phyloP scores from a whole-genome alignment of 306 rosid genomes.

The Medicago arabica region DNA sequence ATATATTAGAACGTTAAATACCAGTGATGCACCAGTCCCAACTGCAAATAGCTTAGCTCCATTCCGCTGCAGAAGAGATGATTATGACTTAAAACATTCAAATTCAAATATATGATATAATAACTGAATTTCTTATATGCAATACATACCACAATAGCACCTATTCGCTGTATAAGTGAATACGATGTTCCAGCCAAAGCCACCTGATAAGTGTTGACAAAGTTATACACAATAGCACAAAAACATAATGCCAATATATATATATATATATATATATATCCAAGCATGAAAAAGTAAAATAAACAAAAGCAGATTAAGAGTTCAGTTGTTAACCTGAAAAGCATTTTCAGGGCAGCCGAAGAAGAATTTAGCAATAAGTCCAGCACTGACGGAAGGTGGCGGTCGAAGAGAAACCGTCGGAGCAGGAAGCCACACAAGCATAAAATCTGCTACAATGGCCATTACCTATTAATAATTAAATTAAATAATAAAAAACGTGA shows the following conservation, averaged over 20 bases:
- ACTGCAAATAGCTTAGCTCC: constrained; percentile 92
- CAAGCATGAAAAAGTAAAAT: not conserved
- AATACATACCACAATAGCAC: constrained; percentile 71
- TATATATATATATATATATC: not conserved
- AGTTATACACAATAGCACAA: constrained; percentile 2
- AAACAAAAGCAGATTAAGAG: not conserved
- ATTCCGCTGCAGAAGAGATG: constrained; percentile 70
- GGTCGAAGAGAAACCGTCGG: constrained; percentile 88
- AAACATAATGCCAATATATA: not conserved
- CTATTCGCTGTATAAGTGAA: constrained; percentile 60
- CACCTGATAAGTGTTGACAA: constrained; percentile 50
- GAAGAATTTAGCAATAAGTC: constrained; percentile 77
- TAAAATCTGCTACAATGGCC: constrained; percentile 97
- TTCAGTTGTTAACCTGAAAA: constrained; percentile 72
- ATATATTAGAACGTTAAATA: constrained; percentile 32
- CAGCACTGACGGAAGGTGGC: constrained; percentile 76
- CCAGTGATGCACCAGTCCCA: constrained; percentile 82
- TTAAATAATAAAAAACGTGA: not conserved
- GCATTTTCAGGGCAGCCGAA: constrained; percentile 96
- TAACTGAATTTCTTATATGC: constrained; percentile 27
- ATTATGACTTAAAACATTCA: constrained; percentile 34
- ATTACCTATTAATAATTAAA: constrained; percentile 60
- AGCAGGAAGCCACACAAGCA: constrained; percentile 97
- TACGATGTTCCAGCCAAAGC: constrained; percentile 65
- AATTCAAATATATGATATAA: not conserved